Percentiles rank a stretch among this genome's conserved stretches.
phyloP scores from a whole-genome alignment of 768 basidiomycete species.

The Lactarius akahatsu region DNA sequence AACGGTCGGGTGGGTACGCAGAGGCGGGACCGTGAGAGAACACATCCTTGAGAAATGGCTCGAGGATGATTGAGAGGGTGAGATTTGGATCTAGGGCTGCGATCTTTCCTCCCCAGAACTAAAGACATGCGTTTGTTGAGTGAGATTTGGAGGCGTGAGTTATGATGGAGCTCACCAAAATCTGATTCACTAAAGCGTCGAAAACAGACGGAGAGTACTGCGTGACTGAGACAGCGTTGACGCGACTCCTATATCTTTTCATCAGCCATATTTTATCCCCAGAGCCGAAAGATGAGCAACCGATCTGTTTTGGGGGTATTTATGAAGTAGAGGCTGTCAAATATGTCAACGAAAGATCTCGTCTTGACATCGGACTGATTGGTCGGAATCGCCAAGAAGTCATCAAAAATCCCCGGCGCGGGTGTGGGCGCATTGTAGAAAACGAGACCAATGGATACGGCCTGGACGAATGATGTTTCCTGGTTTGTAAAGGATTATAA shows the following conservation, averaged over 20 bases:
- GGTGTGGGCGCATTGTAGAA: too few species aligned
- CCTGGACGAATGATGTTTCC: background rate
- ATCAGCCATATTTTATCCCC: background rate
- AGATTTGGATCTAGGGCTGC: background rate
- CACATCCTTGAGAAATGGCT: background rate
- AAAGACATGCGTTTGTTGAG: background rate
- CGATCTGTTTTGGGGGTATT: background rate
- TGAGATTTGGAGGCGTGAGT: background rate
- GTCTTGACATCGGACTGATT: slow-evolving; percentile 4
- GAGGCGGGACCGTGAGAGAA: background rate
- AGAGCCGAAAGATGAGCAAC: background rate
- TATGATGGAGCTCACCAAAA: background rate
- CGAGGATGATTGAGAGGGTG: background rate
- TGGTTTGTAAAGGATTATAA: background rate
- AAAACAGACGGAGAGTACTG: slow-evolving; percentile 9
- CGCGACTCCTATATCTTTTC: background rate
- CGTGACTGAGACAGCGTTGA: background rate
- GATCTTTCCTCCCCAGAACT: slow-evolving; percentile 10
- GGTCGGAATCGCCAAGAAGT: slow-evolving; percentile 23
- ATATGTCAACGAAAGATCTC: background rate
- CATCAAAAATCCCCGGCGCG: slow-evolving; percentile 22
- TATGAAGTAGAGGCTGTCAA: background rate
- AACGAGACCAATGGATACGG: too few species aligned
- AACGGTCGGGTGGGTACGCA: background rate
- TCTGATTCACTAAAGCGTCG: background rate